These are phyloP conservation scores for Fusarium metavorans DNA, from an alignment of 2,329 filamentous ascomycete species.

Conservation along the genomic window DNA sequence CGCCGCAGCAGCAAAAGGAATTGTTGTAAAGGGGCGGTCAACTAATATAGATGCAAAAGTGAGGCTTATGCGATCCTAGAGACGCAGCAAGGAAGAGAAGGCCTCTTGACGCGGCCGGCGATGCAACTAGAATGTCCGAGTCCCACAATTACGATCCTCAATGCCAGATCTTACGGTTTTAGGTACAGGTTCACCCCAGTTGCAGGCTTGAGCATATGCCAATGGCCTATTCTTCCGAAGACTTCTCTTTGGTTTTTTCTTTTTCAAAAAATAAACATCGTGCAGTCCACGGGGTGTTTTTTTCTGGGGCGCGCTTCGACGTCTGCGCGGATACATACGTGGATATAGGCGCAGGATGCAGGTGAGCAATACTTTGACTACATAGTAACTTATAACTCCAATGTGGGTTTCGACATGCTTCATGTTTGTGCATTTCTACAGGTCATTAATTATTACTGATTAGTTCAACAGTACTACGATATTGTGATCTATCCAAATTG, in stretches of 20 bases:
- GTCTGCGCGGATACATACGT: background rate
- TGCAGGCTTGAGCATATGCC: background rate
- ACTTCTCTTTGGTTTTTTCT: background rate
- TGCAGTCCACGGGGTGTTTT: background rate
- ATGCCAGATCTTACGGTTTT: background rate
- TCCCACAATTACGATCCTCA: background rate
- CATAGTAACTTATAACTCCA: background rate
- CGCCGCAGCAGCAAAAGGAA: background rate
- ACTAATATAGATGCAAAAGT: constrained; percentile 6
- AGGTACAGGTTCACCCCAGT: background rate
- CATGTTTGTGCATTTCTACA: background rate
- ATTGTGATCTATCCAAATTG: background rate
- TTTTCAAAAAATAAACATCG: background rate
- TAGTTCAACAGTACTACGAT: background rate
- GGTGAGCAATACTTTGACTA: background rate
- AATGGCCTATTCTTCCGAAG: background rate
- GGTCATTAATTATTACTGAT: background rate
- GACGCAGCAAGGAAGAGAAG: background rate
- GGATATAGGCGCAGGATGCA: background rate
- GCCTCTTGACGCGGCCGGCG: background rate
- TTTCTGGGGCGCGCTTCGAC: background rate
- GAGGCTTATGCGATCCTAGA: constrained; percentile 4
- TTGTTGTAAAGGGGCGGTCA: background rate
- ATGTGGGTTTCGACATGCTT: background rate
- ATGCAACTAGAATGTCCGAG: background rate